Evolutionary conservation across 2,329 filamentous ascomycete genomes (phyloP).

Genomic region (Stagonosporopsis rhizophila): DNA sequence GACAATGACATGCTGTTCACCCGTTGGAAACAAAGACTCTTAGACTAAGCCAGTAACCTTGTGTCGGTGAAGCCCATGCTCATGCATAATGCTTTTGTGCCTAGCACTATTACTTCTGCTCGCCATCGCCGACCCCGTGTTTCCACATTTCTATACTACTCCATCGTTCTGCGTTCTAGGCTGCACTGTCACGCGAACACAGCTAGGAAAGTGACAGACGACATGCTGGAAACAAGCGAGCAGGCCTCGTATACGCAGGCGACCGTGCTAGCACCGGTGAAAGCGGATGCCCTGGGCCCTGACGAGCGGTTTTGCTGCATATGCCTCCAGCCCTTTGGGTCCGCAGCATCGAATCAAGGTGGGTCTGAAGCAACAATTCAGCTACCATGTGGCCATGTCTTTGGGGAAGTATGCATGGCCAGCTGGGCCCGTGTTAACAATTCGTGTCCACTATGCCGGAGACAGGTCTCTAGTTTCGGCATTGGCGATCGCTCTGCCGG

Average conservation of each 20-base stretch:
- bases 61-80: not conserved
- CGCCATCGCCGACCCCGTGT: slow-evolving; percentile 6
- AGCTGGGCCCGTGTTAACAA: slow-evolving; percentile 18
- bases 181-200: not conserved
- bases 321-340: slow-evolving; percentile 21
- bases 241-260: not conserved
- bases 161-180: slow-evolving; percentile 8
- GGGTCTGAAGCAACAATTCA: slow-evolving; percentile 20
- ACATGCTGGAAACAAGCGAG: slow-evolving; percentile 6
- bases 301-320: slow-evolving; percentile 18
- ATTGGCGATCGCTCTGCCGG: not conserved
- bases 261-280: slow-evolving; percentile 12
- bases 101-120: not conserved
- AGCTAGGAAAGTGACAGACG: slow-evolving; percentile 3
- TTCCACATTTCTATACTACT: not conserved
- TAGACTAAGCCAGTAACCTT: not conserved
- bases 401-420: slow-evolving; percentile 22
- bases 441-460: slow-evolving; percentile 27
- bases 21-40: slow-evolving; percentile 5
- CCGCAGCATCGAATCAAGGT: not conserved
- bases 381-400: slow-evolving; percentile 25
- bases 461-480: not conserved
- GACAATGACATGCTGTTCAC: slow-evolving; percentile 2
- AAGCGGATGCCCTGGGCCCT: slow-evolving; percentile 1
- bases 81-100: slow-evolving; percentile 10